Evolutionary conservation across 495 filamentous ascomycete species (phyloP).

Genomic region (Penicillium alfredii): DNA sequence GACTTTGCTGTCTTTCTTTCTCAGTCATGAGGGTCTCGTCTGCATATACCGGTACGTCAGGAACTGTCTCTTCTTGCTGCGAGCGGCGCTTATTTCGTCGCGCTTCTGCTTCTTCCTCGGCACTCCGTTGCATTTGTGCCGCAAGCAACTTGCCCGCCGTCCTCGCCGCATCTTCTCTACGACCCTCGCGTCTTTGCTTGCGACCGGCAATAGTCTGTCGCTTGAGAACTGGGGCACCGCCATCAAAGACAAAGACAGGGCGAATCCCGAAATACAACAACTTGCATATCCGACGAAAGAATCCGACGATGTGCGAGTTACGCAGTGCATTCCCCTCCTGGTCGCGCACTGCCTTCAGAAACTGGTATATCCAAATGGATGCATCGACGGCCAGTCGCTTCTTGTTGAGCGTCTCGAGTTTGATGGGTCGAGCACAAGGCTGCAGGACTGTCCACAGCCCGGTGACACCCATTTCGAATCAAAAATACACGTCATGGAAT

Average conservation of each 20-base stretch:
- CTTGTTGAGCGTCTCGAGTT: constrained; percentile 89
- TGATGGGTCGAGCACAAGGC: constrained; percentile 77
- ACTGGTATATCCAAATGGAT: constrained; percentile 99
- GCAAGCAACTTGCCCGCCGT: constrained; percentile 89
- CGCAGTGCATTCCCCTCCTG: constrained; percentile 96
- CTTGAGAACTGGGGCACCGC: constrained; percentile 86
- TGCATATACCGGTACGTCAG: constrained; percentile 76
- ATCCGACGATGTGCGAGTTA: constrained; percentile 91
- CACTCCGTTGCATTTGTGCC: constrained; percentile 82
- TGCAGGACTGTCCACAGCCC: constrained; percentile 93
- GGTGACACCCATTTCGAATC: constrained; percentile 80
- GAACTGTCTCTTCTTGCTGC: constrained; percentile 58
- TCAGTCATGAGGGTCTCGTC: constrained; percentile 79
- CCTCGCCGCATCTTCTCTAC: constrained; percentile 83
- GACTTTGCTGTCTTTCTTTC: constrained; percentile 64
- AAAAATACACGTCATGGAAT: no score
- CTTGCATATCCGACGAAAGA: constrained; percentile 97
- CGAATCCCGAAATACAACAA: constrained; percentile 93
- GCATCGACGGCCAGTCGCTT: constrained; percentile 96
- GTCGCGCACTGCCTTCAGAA: constrained; percentile 96
- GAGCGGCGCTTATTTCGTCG: constrained; percentile 40
- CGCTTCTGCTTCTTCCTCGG: constrained; percentile 73
- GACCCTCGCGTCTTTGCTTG: constrained; percentile 75
- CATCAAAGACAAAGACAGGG: constrained; percentile 97
- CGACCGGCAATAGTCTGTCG: constrained; percentile 78